Evolutionary conservation across 176 grass and related monocot species (phyloP), one percentile per base, ranked within the genome.

Genomic region (Thalia dealbata): DNA sequence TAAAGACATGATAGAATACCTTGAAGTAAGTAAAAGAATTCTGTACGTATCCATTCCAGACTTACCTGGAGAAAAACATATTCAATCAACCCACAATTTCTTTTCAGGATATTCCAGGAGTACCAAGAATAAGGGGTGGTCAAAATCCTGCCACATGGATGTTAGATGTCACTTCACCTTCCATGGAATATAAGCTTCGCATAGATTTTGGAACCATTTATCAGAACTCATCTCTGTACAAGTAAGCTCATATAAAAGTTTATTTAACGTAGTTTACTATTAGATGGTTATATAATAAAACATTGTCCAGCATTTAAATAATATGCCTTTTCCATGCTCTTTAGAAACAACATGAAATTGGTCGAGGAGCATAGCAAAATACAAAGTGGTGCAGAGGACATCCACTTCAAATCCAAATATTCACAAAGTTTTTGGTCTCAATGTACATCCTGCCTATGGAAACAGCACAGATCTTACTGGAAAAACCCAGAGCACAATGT

Each of bases 401-500:
- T 97, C 8, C 67, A 92, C 73, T 97, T 90, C 56, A 85, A 80
- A 65, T 81, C 71, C 6, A 79, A 71, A 77, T 86, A 92, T 58
- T 85, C 84, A 87, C 85, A 86, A 54, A 80, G 80, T 46, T 82
- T 92, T 35, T 79, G 32, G 28, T 81, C 83, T 6, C 89, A 92
- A 35, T 92, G 82, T 41, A 68, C 74, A 23, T 90, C 89, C 54
- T 97, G 93, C 73, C 72, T 97, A 69, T 97, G 93, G 93, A 97
- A 97, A 69, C 87, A 97, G 65, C 86, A 80, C 64, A 89, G 81
- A 72, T 88, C 93, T 48, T 97, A 97, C 22, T 97, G 93, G 93
- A 97, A 97, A 78, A 97, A 97, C 79, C 84, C 89, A n/a, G 89
- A 97, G 58, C 89, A 92, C 69, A 97, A 97, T 69, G 74, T 91